Conservation (phyloP, 345 rosid species). For the Sonneratia caseolaris region DNA sequence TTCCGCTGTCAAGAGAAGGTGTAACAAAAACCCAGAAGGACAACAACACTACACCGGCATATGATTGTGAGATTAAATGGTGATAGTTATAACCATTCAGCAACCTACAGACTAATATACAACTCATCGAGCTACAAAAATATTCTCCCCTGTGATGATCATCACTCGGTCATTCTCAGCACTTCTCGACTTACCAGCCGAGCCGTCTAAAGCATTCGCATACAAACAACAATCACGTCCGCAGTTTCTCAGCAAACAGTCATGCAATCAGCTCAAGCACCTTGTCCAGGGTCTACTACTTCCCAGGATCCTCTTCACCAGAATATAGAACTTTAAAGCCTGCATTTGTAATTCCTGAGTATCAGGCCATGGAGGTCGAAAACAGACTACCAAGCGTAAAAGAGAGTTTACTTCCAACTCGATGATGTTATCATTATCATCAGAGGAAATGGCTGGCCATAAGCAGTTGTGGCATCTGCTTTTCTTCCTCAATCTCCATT, state of each 20-base stretch:
- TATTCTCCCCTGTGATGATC: not conserved
- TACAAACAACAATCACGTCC: not conserved
- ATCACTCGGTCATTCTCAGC: not conserved
- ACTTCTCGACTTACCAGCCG: not conserved
- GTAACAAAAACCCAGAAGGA: too few species aligned
- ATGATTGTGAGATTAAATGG: not conserved
- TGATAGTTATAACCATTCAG: not conserved
- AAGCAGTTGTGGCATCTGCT: conserved; percentile 69
- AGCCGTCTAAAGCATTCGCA: not conserved
- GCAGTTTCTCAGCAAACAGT: not conserved
- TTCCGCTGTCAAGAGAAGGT: too few species aligned
- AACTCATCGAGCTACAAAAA: not conserved
- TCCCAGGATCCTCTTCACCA: not conserved
- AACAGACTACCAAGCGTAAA: not conserved
- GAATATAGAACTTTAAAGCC: not conserved
- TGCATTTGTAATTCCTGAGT: not conserved
- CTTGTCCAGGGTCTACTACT: not conserved
- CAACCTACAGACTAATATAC: not conserved
- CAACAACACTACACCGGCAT: too few species aligned
- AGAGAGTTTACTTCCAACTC: not conserved
- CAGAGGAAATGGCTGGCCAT: conserved; percentile 83
- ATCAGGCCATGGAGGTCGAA: not conserved
- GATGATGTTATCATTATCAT: conserved; percentile 2
- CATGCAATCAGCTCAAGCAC: not conserved
- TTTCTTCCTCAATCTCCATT: conserved; percentile 51